Evolutionary conservation across 768 basidiomycete genomes (phyloP), one percentile per base, ranked within the genome.

Genomic region (Tephrocybe rancida): DNA sequence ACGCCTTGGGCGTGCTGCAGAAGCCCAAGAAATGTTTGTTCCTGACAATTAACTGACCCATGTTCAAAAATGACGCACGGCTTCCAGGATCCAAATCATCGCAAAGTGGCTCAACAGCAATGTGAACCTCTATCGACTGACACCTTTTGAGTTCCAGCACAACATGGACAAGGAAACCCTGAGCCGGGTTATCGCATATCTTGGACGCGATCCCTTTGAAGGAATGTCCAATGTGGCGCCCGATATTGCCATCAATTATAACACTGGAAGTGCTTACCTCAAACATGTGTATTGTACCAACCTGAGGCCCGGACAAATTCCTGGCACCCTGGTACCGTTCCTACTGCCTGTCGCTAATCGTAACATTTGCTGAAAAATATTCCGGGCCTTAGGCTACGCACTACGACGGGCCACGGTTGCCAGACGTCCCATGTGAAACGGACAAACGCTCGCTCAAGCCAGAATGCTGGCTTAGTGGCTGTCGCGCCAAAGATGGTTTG

Each of bases 351-450:
- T n/a, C n/a, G n/a, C n/a, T n/a, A n/a, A n/a, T n/a, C n/a, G n/a
- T n/a, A n/a, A n/a, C n/a, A n/a, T 16, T 16, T 16, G 35, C 35
- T 37, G 4, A 37, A 37, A 37, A 16, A 8, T 16, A 16, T 37
- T n/a, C 35, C 8, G n/a, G 21, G 11, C 24, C 22, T 34, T 25
- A 21, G 45, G 5, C 8, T 13, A 6, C 5, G n/a, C 21, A 46
- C 26, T 30, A 46, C 21, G 5, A 32, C 3, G 74, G 75, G 61
- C 78, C 77, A 56, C 79, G 77, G 51, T 78, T 80, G 2, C 78
- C 78, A 6, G 78, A 78, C 26, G 79, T 71, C 35, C 77, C 72
- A 24, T 46, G 16, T 14, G 34, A 48, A 25, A 22, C 32, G 21
- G 38, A 54, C 37, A n/a, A 39, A 22, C 11, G 44, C 44, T 19